Evolutionary conservation across 495 filamentous ascomycete species (phyloP).

Genomic region (Xylaria curta): DNA sequence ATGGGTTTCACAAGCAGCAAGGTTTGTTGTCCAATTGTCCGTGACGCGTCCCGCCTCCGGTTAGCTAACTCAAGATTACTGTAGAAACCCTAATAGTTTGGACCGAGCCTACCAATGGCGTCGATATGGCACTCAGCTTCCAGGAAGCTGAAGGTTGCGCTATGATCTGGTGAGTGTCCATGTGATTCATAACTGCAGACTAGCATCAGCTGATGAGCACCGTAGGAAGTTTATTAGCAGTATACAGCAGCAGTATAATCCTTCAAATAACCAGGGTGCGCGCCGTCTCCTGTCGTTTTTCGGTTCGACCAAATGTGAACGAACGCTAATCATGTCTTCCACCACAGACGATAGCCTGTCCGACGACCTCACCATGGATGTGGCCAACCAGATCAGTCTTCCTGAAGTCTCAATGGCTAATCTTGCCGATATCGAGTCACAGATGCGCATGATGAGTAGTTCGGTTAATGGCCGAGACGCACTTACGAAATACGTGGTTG

Average conservation of each 20-base stretch:
- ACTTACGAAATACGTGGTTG: slow-evolving; percentile 85
- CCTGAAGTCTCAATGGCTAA: slow-evolving; percentile 80
- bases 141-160: slow-evolving; percentile 96
- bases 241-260: slow-evolving; percentile 68
- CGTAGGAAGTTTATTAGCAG: slow-evolving; percentile 87
- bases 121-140: slow-evolving; percentile 98
- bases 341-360: slow-evolving; percentile 83
- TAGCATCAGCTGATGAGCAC: not conserved
- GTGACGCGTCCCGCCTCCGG: not conserved
- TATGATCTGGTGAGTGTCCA: slow-evolving; percentile 75
- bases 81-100: slow-evolving; percentile 96
- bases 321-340: slow-evolving; percentile 17
- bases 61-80: slow-evolving; percentile 37
- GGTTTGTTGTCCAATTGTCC: slow-evolving; percentile 59
- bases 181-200: slow-evolving; percentile 30
- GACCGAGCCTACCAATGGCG: slow-evolving; percentile 81
- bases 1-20: slow-evolving; percentile 98
- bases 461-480: slow-evolving; percentile 81
- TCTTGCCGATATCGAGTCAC: slow-evolving; percentile 79
- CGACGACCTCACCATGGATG: slow-evolving; percentile 78
- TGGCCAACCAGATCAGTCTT: slow-evolving; percentile 69
- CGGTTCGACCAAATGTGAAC: not conserved
- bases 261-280: slow-evolving; percentile 37
- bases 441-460: slow-evolving; percentile 76
- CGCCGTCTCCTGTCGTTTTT: slow-evolving; percentile 19